phyloP scores from a whole-genome alignment of 192 early-diverging fungal genomes.

The Coemansia sp. region DNA sequence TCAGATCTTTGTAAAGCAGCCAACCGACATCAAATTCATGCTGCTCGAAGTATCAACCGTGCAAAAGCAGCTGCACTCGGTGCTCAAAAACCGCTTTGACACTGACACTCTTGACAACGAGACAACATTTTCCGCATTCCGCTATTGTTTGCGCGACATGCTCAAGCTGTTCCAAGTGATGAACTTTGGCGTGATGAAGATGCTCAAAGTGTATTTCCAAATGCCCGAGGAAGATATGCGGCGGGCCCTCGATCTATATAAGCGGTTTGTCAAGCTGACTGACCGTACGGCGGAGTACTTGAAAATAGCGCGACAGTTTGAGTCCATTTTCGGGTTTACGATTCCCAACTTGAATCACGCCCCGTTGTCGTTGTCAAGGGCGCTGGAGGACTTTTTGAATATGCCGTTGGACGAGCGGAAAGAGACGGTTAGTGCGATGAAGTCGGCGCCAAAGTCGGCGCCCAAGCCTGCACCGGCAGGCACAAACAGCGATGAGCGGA shows the following conservation, averaged over 20 bases:
- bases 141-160: conserved; percentile 52
- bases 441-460: conserved; percentile 18
- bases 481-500: background rate
- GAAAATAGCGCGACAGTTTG: conserved; percentile 49
- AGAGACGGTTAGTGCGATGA: conserved; percentile 27
- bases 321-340: conserved; percentile 48
- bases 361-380: conserved; percentile 52
- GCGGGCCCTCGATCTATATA: conserved; percentile 53
- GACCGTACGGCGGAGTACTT: conserved; percentile 53
- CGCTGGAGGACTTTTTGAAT: conserved; percentile 52
- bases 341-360: conserved; percentile 54
- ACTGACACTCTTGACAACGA: conserved; percentile 54
- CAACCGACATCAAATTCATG: conserved; percentile 44
- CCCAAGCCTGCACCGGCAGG: conserved; percentile 13
- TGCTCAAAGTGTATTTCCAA: conserved; percentile 58
- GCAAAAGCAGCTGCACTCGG: conserved; percentile 52
- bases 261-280: conserved; percentile 55
- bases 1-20: conserved; percentile 43
- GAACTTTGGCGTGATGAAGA: conserved; percentile 58
- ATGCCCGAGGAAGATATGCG: conserved; percentile 52
- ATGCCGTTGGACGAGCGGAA: conserved; percentile 40
- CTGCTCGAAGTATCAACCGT: conserved; percentile 52
- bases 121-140: conserved; percentile 51
- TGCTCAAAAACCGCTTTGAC: conserved; percentile 54
- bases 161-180: conserved; percentile 58